Base-by-base conservation (phyloP, 352 stramenopile genomes). In the Phytopythium helicoides region DNA sequence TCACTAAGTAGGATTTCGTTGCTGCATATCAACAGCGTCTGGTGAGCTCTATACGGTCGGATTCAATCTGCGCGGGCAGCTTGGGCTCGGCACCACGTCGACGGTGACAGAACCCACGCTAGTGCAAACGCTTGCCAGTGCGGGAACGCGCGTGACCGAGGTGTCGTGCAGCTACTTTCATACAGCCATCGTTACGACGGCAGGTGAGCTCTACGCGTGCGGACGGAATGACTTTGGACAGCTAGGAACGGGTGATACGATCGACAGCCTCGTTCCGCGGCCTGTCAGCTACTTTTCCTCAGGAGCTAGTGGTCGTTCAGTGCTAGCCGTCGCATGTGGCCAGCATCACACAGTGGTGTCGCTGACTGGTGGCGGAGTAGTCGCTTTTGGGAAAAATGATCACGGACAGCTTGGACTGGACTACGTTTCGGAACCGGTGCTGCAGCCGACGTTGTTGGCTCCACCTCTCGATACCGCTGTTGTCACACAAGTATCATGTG, bases 91-190 rank as follows among this genome's bases (percentile, higher is more conserved):
- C 18, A 86, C 60, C 7, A 92, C 84, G 3, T 69, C 71, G 21
- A 83, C 79, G 23, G 68, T 82, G 38, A 62, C 80, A 6, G 69
- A 90, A 14, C 70, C 76, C 14, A 76, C 70, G 26, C 59, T 76
- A 1, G 78, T 91, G 34, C 48, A 66, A 14, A 62, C 56, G 31
- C 52, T 92, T 15, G 23, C 28, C 9, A 9, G 28, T 9, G 28
- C 35, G 12, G 65, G 54, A 48, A 80, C 83, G 31, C 68, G 70
- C n/a, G 85, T 97, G 15, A 60, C 81, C 1, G 67, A 91, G 36
- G 89, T 93, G 8, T 79, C 81, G 4, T 97, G 90, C 61, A 97
- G 90, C 64, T 98, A 97, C 57, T 97, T 97, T 57, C 92, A 98
- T 73, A 96, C 79, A 1, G 66, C 89, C 33, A 75, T 97, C 33